phyloP scores from a whole-genome alignment of 2,329 filamentous ascomycete species.

The Fusarium gaditjirri region DNA sequence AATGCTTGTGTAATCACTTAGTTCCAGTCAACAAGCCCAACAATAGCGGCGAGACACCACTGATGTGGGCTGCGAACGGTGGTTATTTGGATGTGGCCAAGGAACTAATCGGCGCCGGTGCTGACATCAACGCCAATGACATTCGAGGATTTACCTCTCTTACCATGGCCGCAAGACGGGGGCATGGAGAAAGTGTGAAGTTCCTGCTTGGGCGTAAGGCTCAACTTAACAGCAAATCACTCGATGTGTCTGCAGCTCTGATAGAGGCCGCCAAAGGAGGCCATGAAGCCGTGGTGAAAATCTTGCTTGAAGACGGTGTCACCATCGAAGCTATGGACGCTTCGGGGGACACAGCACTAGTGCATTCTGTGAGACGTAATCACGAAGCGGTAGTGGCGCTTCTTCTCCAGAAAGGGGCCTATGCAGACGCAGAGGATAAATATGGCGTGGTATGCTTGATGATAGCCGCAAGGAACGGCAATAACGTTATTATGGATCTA shows the following conservation, averaged over 20 bases:
- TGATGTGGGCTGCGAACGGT: rapidly evolving
- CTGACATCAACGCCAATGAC: background rate
- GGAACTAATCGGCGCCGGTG: background rate
- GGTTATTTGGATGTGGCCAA: background rate
- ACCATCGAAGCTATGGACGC: background rate
- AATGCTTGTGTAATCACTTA: too few relatives aligned
- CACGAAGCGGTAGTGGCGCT: background rate
- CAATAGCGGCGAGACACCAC: too few relatives aligned
- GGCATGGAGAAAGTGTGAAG: rapidly evolving
- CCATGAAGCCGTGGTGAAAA: background rate
- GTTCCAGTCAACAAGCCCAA: too few relatives aligned
- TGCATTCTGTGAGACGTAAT: rapidly evolving
- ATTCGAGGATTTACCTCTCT: background rate
- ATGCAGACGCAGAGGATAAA: background rate
- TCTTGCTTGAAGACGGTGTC: background rate
- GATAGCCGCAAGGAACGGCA: rapidly evolving
- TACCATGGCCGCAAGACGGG: background rate
- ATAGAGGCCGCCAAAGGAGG: background rate
- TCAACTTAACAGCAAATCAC: background rate
- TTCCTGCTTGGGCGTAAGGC: background rate
- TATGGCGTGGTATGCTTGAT: rapidly evolving
- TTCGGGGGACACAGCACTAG: background rate
- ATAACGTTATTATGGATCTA: background rate
- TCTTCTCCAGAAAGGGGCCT: background rate
- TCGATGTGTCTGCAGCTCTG: background rate